Percentiles rank a stretch among this genome's conserved stretches.
Conservation (phyloP, 148 eudicot species). For the Nepenthes gracilis region DNA sequence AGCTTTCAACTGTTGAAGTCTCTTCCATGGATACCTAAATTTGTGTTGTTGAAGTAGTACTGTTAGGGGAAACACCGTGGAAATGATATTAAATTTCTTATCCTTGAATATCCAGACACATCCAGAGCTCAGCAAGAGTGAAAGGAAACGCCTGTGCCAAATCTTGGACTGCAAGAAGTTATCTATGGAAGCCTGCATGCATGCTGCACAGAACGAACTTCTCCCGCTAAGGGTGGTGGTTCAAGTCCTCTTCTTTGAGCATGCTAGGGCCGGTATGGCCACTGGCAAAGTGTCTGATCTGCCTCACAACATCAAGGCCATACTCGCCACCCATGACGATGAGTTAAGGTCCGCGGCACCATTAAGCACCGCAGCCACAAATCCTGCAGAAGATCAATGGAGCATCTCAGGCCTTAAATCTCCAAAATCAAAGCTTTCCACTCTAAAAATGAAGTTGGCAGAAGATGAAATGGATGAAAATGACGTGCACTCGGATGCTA, state of each 20-base stretch:
- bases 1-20: too few species aligned
- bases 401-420: slow-evolving; percentile 58
- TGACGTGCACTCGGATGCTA: slow-evolving; percentile 9
- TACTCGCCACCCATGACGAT: slow-evolving; percentile 36
- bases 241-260: slow-evolving; percentile 86
- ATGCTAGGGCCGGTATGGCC: slow-evolving; percentile 45
- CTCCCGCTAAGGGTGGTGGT: slow-evolving; percentile 74
- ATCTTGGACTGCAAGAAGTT: slow-evolving; percentile 67
- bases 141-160: slow-evolving; percentile 64
- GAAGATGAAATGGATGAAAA: slow-evolving; percentile 42
- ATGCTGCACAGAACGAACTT: slow-evolving; percentile 74
- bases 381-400: slow-evolving; percentile 56
- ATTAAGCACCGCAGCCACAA: slow-evolving; percentile 21
- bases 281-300: slow-evolving; percentile 43
- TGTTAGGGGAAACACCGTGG: too few species aligned
- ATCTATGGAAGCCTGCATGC: slow-evolving; percentile 55
- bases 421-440: slow-evolving; percentile 47
- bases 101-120: slow-evolving; percentile 33
- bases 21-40: too few species aligned
- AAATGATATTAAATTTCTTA: too few species aligned
- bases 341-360: slow-evolving; percentile 21
- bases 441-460: slow-evolving; percentile 63
- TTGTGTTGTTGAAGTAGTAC: too few species aligned
- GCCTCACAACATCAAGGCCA: slow-evolving; percentile 60
- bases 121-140: slow-evolving; percentile 56